These are phyloP conservation scores for Leccinum subgranulosum DNA, from an alignment of 768 basidiomycete genomes.

Conservation along the genomic window DNA sequence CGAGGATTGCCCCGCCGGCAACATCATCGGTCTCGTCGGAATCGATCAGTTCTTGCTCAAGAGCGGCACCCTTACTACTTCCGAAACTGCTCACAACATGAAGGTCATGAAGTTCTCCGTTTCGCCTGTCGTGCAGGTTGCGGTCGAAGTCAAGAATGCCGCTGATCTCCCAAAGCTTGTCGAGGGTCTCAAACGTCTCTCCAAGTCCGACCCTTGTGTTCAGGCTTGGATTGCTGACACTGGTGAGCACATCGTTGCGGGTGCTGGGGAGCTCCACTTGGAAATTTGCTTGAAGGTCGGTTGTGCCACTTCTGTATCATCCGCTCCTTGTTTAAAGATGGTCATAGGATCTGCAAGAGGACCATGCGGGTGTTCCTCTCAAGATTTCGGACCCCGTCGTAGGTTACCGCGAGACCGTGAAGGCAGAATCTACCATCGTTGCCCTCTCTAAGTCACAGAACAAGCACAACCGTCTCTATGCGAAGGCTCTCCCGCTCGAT, in stretches of 20 bases:
- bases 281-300: constrained; percentile 97
- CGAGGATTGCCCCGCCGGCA: constrained; percentile 98
- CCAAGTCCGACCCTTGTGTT: constrained; percentile 99
- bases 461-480: constrained; percentile 99
- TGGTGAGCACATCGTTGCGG: constrained; percentile 98
- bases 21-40: constrained; percentile 98
- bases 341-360: constrained; percentile 91
- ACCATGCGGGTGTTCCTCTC: constrained; percentile 98
- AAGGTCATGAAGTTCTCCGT: constrained; percentile 99
- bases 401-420: constrained; percentile 96
- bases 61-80: constrained; percentile 95
- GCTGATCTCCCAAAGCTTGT: constrained; percentile 99
- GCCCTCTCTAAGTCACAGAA: constrained; percentile 99
- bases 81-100: constrained; percentile 99
- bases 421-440: constrained; percentile 90
- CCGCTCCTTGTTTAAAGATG: not conserved
- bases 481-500: constrained; percentile 88
- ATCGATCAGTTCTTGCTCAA: constrained; percentile 99
- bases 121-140: constrained; percentile 97
- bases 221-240: constrained; percentile 90
- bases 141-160: constrained; percentile 99
- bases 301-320: not conserved
- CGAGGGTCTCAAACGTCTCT: constrained; percentile 99
- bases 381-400: constrained; percentile 98
- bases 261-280: constrained; percentile 98